Evolutionary conservation across 2,329 filamentous ascomycete species (phyloP).

Genomic region (Colletotrichum tamarilloi): DNA sequence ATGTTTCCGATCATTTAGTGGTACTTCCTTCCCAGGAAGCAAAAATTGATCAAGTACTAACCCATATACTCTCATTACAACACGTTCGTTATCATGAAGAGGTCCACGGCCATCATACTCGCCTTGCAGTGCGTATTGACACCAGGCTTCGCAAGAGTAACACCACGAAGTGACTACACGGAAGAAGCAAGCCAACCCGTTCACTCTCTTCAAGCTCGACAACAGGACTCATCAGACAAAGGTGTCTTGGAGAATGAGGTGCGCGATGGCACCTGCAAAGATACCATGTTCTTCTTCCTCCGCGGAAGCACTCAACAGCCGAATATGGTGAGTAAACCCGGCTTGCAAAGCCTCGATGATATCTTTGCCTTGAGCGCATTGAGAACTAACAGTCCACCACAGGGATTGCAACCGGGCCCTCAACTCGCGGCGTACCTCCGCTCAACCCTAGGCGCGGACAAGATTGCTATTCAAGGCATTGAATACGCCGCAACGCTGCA

Average conservation of each 20-base stretch:
- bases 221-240: not conserved
- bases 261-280: not conserved
- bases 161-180: not conserved
- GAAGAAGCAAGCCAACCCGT: not conserved
- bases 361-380: not conserved
- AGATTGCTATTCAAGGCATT: not conserved
- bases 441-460: not conserved
- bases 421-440: not conserved
- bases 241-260: not conserved
- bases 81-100: not conserved
- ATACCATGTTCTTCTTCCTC: not conserved
- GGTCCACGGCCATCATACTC: not conserved
- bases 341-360: not conserved
- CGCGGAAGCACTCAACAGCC: not conserved
- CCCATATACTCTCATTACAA: not conserved
- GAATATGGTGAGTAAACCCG: not conserved
- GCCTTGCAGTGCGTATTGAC: not conserved
- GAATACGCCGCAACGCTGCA: not conserved
- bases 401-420: not conserved
- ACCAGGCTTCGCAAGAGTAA: not conserved
- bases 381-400: not conserved
- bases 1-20: not conserved
- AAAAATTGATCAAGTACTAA: not conserved
- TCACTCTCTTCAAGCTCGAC: not conserved
- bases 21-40: not conserved